Evolutionary conservation across 2,329 filamentous ascomycete species (phyloP).

Genomic region (Salinomyces thailandicus): DNA sequence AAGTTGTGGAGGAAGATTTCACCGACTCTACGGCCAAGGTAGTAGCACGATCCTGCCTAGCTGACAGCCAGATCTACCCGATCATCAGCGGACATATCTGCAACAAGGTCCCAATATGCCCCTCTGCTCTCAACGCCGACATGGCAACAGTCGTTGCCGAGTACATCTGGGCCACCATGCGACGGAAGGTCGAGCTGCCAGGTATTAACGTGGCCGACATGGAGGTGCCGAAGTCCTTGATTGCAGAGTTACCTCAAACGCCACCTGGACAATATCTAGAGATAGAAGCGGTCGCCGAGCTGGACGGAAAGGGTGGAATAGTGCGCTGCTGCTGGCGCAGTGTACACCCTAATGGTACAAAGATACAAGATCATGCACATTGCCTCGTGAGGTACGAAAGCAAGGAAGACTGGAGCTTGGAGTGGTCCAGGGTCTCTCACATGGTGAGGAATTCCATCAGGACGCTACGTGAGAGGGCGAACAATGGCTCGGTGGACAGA

Average conservation of each 20-base stretch:
- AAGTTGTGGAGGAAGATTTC: constrained; percentile 11
- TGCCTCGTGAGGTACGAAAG: constrained; percentile 17
- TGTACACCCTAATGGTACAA: constrained; percentile 14
- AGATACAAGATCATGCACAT: constrained; percentile 17
- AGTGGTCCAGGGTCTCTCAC: constrained; percentile 13
- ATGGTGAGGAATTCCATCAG: constrained; percentile 13
- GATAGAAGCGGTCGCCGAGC: constrained; percentile 12
- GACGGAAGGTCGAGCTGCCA: constrained; percentile 6
- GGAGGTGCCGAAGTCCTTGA: constrained; percentile 18
- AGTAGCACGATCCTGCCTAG: constrained; percentile 17
- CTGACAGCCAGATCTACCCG: constrained; percentile 14
- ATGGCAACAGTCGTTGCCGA: constrained; percentile 23
- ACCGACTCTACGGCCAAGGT: constrained; percentile 9
- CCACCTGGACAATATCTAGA: constrained; percentile 17
- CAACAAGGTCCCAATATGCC: constrained; percentile 23
- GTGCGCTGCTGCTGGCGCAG: constrained; percentile 15
- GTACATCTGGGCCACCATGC: constrained; percentile 14
- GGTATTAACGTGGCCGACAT: constrained; percentile 19
- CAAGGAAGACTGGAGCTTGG: constrained; percentile 10
- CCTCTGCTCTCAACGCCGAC: constrained; percentile 25
- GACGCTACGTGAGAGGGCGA: constrained; percentile 10
- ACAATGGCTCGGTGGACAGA: constrained; percentile 9
- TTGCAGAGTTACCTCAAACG: constrained; percentile 13
- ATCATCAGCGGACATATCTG: constrained; percentile 24
- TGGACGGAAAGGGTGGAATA: constrained; percentile 5